Percentiles rank a stretch among this genome's conserved stretches.
Conservation (phyloP, 2,329 filamentous ascomycete genomes). For the Eutypa lata region DNA sequence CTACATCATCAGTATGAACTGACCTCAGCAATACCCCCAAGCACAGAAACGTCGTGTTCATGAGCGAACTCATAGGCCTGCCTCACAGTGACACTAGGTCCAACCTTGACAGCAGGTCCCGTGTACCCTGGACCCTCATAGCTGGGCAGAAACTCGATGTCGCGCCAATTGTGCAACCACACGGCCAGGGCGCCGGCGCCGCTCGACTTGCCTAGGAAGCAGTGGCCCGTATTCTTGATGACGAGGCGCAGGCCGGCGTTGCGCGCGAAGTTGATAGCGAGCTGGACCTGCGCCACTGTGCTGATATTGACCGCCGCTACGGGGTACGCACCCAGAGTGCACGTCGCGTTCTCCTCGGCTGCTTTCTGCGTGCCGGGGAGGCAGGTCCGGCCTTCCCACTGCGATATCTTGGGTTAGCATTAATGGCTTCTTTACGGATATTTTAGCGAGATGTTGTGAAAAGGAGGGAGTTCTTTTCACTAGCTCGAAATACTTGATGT, state of each 20-base stretch:
- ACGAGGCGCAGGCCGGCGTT: conserved; percentile 12
- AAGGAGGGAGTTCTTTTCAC: too few relatives aligned
- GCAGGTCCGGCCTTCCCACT: neutral
- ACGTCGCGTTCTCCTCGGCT: neutral
- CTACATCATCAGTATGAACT: too few relatives aligned
- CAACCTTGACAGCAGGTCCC: conserved; percentile 23
- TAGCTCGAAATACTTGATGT: too few relatives aligned
- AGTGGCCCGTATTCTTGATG: conserved; percentile 20
- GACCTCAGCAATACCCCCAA: conserved; percentile 28
- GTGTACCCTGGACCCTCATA: conserved; percentile 18
- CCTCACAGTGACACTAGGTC: conserved; percentile 18
- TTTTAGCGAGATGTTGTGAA: too few relatives aligned
- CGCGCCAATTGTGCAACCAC: conserved; percentile 30
- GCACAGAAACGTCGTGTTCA: conserved; percentile 28
- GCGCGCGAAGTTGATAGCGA: conserved; percentile 10
- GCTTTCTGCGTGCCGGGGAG: neutral
- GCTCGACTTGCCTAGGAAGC: conserved; percentile 30
- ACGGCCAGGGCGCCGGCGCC: conserved; percentile 26
- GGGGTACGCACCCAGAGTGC: neutral
- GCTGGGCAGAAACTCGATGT: conserved; percentile 12
- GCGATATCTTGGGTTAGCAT: too few relatives aligned
- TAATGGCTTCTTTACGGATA: too few relatives aligned
- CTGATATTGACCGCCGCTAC: conserved; percentile 3
- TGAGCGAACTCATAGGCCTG: conserved; percentile 15
- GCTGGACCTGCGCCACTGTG: neutral